Evolutionary conservation across 768 basidiomycete genomes (phyloP), one percentile per base, ranked within the genome.

Genomic region (Pisolithus albus): DNA sequence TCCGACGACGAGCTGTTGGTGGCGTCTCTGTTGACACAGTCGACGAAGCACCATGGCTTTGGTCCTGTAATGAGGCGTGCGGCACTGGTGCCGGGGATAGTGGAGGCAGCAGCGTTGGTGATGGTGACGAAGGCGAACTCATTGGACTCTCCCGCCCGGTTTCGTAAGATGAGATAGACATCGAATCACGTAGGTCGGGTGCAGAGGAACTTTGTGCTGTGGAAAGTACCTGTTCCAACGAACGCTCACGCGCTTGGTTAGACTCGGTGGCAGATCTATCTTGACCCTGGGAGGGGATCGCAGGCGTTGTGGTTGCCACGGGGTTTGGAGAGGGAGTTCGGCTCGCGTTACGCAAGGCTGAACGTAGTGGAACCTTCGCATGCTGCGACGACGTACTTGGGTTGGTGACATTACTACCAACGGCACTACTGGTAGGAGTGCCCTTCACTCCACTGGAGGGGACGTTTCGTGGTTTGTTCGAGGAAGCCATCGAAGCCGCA

Each of bases 101-200:
- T 52, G 41, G 57, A 55, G 19, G 53, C 19, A 34, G 23, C 48
- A 21, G 39, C 37, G 23, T 11, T 3, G 53, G 49, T 38, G 41
- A 45, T 10, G 47, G 46, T 28, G 46, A 37, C 11, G 46, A 23
- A 3, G 46, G n/a, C 10, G 10, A 48, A 69, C 5, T 58, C 65
- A 24, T 74, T 69, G 41, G 81, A 26, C 64, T 69, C 61, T 87
- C 86, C 43, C 74, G 73, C 5, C 75, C 84, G 0, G 86, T 86
- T 59, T 80, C 84, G 54, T 84, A 87, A 42, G 83, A 83, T 19
- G 79, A 81, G 4, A 80, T 70, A 7, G 81, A 82, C 9, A 59
- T 70, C 32, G 65, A 67, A 37, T 45, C 43, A 13, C 40, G 36
- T 32, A 18, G 41, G 32, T 30, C 24, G 28, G 32, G 26, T 34